Conservation (phyloP, 192 early-diverging fungal genomes). For the Podila clonocystis region DNA sequence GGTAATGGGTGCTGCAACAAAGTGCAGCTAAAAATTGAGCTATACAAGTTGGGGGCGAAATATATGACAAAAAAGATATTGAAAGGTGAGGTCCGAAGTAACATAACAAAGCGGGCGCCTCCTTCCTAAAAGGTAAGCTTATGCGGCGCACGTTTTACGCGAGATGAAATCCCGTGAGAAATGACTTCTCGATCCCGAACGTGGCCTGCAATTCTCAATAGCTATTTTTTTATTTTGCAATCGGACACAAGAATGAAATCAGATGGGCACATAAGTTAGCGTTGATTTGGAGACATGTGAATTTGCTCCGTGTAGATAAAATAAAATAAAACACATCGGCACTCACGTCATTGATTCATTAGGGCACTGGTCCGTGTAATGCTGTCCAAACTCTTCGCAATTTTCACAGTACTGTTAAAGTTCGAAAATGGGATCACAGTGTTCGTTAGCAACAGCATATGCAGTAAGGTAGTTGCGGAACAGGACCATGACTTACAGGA, state of each 20-base stretch:
- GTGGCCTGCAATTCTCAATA: conserved; percentile 45
- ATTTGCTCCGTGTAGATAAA: neutral
- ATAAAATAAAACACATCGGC: neutral
- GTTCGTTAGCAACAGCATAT: neutral
- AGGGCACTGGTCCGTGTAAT: conserved; percentile 77
- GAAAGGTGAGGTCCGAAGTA: too few species aligned
- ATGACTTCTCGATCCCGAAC: conserved; percentile 39
- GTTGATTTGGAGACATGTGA: too few species aligned
- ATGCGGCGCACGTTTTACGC: conserved; percentile 29
- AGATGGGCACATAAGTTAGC: neutral
- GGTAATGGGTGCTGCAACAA: too few species aligned
- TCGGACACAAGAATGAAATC: neutral
- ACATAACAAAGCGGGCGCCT: too few species aligned
- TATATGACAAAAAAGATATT: too few species aligned
- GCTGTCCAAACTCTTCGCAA: conserved; percentile 74
- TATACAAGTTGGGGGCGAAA: too few species aligned
- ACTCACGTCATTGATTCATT: conserved; percentile 54
- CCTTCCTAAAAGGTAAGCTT: conserved; percentile 1
- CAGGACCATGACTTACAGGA: conserved; percentile 16
- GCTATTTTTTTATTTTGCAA: conserved; percentile 6
- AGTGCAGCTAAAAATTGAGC: too few species aligned
- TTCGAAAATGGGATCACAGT: neutral
- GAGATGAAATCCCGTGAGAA: conserved; percentile 25
- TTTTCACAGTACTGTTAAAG: conserved; percentile 75
- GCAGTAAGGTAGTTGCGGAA: neutral